Conservation (phyloP, 2,329 filamentous ascomycete genomes). For the Colletotrichum sp. region DNA sequence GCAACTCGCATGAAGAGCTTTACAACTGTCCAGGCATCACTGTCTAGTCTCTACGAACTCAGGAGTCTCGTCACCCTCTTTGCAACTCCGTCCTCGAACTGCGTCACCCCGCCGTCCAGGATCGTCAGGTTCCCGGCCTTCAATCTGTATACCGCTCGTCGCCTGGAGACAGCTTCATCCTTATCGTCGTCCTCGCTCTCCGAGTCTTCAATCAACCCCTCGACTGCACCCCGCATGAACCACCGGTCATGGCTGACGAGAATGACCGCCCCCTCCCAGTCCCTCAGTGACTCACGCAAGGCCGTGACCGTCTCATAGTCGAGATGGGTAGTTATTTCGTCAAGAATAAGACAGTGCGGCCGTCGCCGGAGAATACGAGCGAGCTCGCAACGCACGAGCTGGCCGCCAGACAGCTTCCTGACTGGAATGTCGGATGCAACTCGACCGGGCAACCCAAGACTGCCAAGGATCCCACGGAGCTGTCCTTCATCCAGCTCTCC, state of each 20-base stretch:
- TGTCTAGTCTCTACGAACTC: not conserved
- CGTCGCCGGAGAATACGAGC: slow-evolving; percentile 71
- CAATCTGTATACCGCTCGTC: slow-evolving; percentile 65
- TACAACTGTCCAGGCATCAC: not conserved
- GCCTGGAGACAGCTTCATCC: slow-evolving; percentile 43
- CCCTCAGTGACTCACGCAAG: slow-evolving; percentile 67
- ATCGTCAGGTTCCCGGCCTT: slow-evolving; percentile 60
- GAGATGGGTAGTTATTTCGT: slow-evolving; percentile 85
- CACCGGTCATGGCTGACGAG: slow-evolving; percentile 85
- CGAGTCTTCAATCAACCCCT: slow-evolving; percentile 57
- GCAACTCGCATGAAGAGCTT: not conserved
- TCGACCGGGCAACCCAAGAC: slow-evolving; percentile 73
- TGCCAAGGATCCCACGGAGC: slow-evolving; percentile 68
- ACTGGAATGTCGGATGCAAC: slow-evolving; percentile 77
- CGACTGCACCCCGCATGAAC: slow-evolving; percentile 76
- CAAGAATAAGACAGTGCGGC: slow-evolving; percentile 77
- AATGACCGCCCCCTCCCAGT: slow-evolving; percentile 77
- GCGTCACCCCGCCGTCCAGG: slow-evolving; percentile 65
- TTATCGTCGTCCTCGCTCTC: slow-evolving; percentile 46
- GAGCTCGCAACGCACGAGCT: slow-evolving; percentile 71
- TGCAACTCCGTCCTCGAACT: slow-evolving; percentile 69
- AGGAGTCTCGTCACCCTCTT: slow-evolving; percentile 58
- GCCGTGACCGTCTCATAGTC: slow-evolving; percentile 83
- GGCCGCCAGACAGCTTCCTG: slow-evolving; percentile 77
- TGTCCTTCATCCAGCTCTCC: slow-evolving; percentile 68